Conservation (phyloP, 2,329 filamentous ascomycete species). For the Orbilia ellipsospora region DNA sequence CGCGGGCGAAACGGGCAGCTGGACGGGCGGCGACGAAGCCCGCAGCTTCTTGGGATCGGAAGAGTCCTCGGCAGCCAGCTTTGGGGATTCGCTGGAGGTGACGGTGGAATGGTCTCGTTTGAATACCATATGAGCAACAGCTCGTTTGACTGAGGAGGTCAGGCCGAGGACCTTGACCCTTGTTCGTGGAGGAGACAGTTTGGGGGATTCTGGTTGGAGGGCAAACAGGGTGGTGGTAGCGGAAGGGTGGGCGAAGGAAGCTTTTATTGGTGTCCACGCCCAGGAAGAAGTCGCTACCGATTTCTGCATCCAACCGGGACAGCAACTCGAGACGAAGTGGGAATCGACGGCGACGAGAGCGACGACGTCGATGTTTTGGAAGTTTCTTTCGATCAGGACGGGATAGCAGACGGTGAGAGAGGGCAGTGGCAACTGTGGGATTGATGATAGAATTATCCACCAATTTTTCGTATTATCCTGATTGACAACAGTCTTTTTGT, state of each 20-base stretch:
- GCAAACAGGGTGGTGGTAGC: conserved; percentile 52
- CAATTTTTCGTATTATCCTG: too few relatives aligned
- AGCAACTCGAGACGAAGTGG: conserved; percentile 27
- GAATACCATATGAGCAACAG: conserved; percentile 53
- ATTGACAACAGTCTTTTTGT: too few relatives aligned
- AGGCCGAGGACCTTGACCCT: conserved; percentile 55
- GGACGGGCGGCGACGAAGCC: conserved; percentile 46
- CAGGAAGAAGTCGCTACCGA: conserved; percentile 16
- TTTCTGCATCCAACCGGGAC: conserved; percentile 32
- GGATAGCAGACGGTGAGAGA: too few relatives aligned
- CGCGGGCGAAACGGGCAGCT: conserved; percentile 38
- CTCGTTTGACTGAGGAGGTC: conserved; percentile 55
- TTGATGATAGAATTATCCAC: too few relatives aligned
- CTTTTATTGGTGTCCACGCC: conserved; percentile 52
- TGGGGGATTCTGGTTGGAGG: conserved; percentile 48
- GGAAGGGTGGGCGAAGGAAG: conserved; percentile 32
- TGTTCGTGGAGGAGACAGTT: conserved; percentile 54
- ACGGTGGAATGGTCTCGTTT: conserved; percentile 54
- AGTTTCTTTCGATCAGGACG: too few relatives aligned
- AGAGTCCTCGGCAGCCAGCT: conserved; percentile 28
- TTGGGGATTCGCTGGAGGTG: conserved; percentile 48
- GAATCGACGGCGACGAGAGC: not conserved
- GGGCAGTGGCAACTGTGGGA: too few relatives aligned
- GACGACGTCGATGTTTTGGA: not conserved
- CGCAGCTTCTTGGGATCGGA: conserved; percentile 54